Conservation (phyloP, 2,329 filamentous ascomycete species). For the Neophaeococcomyces mojaviensis region DNA sequence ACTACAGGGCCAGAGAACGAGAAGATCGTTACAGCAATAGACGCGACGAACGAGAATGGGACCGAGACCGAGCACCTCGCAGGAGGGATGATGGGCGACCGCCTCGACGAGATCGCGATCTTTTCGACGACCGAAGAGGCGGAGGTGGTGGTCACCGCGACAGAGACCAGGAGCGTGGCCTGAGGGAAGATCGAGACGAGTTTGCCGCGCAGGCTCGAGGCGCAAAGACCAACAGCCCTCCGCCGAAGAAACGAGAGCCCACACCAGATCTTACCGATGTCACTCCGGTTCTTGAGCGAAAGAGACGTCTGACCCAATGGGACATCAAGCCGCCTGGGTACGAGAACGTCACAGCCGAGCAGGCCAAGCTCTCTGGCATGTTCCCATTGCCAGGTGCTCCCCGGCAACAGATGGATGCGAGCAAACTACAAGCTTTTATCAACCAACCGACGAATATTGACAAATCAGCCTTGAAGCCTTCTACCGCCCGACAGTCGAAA, state of each 20-base stretch:
- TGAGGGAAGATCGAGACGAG: constrained; percentile 44
- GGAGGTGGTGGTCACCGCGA: constrained; percentile 34
- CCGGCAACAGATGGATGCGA: constrained; percentile 88
- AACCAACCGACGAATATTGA: constrained; percentile 65
- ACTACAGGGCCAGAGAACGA: constrained; percentile 84
- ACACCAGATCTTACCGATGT: constrained; percentile 90
- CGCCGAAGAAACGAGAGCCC: constrained; percentile 84
- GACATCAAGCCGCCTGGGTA: constrained; percentile 98
- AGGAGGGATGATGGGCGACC: constrained; percentile 61
- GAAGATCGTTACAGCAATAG: constrained; percentile 76
- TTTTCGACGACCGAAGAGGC: constrained; percentile 55
- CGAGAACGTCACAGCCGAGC: constrained; percentile 95
- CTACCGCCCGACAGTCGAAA: constrained; percentile 89
- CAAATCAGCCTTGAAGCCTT: constrained; percentile 63
- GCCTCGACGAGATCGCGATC: constrained; percentile 31
- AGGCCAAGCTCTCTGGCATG: constrained; percentile 97
- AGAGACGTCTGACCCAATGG: constrained; percentile 94
- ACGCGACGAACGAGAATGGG: constrained; percentile 68
- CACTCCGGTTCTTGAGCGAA: constrained; percentile 72
- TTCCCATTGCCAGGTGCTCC: constrained; percentile 95
- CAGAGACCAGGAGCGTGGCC: constrained; percentile 31
- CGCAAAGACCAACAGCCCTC: constrained; percentile 61
- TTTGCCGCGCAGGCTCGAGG: constrained; percentile 43
- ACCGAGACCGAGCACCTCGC: constrained; percentile 57
- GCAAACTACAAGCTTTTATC: constrained; percentile 90